Conservation (phyloP, 306 rosid species). For the Casuarina equisetifolia region DNA sequence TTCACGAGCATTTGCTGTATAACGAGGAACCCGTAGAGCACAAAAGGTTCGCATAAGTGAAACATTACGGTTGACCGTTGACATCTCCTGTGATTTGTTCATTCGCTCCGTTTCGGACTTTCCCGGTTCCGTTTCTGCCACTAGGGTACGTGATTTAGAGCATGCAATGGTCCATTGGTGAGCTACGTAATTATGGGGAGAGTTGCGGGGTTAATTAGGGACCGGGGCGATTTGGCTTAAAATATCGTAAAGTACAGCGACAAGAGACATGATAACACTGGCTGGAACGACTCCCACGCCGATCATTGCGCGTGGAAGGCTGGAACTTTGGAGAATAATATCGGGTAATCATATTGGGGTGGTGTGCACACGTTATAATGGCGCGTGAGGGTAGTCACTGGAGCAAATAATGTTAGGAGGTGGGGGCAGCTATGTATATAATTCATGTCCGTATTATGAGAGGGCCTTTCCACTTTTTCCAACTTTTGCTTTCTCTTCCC, state of each 20-base stretch:
- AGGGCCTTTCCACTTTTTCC: slow-evolving; percentile 43
- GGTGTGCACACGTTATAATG: slow-evolving; percentile 3
- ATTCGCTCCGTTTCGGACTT: background rate
- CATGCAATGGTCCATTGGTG: background rate
- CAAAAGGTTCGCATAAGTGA: no score
- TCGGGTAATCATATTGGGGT: slow-evolving; percentile 26
- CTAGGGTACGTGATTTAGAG: background rate
- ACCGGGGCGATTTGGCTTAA: slow-evolving; percentile 22
- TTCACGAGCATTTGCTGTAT: no score
- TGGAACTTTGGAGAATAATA: background rate
- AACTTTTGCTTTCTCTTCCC: slow-evolving; percentile 55
- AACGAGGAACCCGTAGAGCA: no score
- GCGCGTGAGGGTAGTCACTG: slow-evolving; percentile 22
- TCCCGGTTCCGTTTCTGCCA: slow-evolving; percentile 50
- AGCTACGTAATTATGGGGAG: slow-evolving; percentile 6
- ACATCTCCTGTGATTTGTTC: slow-evolving; percentile 16
- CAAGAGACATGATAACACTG: slow-evolving; percentile 47
- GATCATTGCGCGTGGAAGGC: slow-evolving; percentile 64
- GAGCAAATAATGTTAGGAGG: slow-evolving; percentile 47
- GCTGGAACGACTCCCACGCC: slow-evolving; percentile 46
- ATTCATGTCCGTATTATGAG: slow-evolving; percentile 75
- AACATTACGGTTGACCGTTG: slow-evolving; percentile 30
- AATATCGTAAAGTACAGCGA: slow-evolving; percentile 52
- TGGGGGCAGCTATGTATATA: slow-evolving; percentile 72
- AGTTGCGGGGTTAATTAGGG: slow-evolving; percentile 13